phyloP scores from a whole-genome alignment of 306 rosid genomes.

The Cicer judaicum region DNA sequence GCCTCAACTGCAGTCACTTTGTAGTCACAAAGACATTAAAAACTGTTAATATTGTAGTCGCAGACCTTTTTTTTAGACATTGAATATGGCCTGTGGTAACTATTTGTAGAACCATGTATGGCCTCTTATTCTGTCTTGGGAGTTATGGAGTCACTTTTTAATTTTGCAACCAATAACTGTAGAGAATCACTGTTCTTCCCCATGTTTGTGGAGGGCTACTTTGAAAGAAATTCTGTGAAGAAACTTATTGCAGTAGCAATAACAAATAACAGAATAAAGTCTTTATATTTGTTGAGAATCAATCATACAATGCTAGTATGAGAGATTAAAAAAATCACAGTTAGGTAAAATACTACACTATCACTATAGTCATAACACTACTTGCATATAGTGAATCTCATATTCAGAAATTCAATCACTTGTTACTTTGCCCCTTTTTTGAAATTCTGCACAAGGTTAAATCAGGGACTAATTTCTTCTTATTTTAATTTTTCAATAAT shows the following conservation, averaged over 20 bases:
- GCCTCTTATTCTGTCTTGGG: neutral
- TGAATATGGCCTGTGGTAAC: neutral
- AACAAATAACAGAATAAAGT: neutral
- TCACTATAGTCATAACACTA: neutral
- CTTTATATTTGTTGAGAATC: neutral
- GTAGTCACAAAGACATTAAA: neutral
- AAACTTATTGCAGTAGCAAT: neutral
- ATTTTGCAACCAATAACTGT: neutral
- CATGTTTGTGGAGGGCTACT: neutral
- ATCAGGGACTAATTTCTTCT: constrained; percentile 19
- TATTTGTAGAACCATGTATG: neutral
- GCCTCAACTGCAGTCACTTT: neutral
- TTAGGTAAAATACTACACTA: neutral
- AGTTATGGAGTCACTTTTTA: neutral
- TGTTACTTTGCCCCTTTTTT: neutral
- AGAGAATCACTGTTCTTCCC: neutral
- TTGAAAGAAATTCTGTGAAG: neutral
- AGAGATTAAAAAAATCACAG: neutral
- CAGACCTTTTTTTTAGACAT: neutral
- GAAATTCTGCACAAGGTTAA: neutral
- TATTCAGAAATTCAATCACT: neutral
- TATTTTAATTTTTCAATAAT: constrained; percentile 29
- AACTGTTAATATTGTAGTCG: neutral
- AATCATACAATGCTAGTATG: neutral
- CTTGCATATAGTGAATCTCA: neutral